phyloP scores from a whole-genome alignment of 768 basidiomycete species.

The Auriscalpium vulgare region DNA sequence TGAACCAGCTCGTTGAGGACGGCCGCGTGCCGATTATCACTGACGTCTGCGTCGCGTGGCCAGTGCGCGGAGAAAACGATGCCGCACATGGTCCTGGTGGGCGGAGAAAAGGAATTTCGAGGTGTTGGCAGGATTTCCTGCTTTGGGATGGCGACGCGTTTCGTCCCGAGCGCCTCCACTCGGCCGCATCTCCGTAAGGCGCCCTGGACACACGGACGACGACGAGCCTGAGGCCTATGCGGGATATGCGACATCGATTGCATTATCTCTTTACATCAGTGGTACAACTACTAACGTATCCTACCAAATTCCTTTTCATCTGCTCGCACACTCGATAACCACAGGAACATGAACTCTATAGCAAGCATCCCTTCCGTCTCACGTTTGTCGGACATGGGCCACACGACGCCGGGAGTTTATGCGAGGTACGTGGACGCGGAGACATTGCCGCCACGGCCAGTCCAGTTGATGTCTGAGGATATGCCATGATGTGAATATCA shows the following conservation, averaged over 20 bases:
- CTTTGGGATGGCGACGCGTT: not conserved
- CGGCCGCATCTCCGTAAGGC: too few species aligned
- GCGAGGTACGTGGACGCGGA: conserved; percentile 82
- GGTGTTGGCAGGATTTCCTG: not conserved
- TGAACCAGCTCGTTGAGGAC: conserved; percentile 28
- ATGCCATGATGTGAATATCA: conserved; percentile 4
- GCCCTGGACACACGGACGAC: too few species aligned
- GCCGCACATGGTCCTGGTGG: conserved; percentile 50
- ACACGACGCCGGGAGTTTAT: conserved; percentile 23
- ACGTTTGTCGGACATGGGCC: not conserved
- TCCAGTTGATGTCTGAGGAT: conserved; percentile 89
- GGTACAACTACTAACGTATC: not conserved
- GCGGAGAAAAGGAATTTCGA: not conserved
- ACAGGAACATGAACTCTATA: not conserved
- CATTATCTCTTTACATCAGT: not conserved
- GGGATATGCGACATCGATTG: too few species aligned
- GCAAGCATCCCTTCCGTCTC: not conserved
- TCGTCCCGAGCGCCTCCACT: not conserved
- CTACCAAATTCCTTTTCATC: not conserved
- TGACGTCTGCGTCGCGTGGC: conserved; percentile 1
- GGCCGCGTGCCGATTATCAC: conserved; percentile 4
- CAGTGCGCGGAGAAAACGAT: conserved; percentile 45
- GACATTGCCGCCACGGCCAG: conserved; percentile 92
- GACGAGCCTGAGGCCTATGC: too few species aligned
- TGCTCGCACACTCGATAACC: not conserved